Evolutionary conservation across 2,329 filamentous ascomycete species (phyloP).

Genomic region (Coleophoma cylindrospora): DNA sequence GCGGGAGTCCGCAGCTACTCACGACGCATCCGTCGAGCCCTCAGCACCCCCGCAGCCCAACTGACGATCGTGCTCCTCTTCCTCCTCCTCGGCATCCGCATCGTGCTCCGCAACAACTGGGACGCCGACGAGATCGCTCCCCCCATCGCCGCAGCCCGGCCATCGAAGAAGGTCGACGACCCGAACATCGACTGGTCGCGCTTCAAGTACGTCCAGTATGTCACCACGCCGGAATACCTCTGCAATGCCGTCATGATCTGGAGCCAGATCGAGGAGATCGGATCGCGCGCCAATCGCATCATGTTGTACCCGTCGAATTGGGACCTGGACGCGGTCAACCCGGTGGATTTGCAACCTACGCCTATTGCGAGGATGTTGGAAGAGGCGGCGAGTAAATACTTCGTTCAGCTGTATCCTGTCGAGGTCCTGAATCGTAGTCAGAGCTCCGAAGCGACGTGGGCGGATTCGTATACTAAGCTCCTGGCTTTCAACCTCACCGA

Average conservation of each 20-base stretch:
- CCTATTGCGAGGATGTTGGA: conserved; percentile 18
- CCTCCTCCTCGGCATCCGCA: conserved; percentile 12
- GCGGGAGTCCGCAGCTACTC: too few species aligned
- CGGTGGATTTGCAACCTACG: conserved; percentile 9
- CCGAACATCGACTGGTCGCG: conserved; percentile 17
- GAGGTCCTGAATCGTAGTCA: conserved; percentile 14
- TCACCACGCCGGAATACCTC: conserved; percentile 18
- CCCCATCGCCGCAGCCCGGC: conserved; percentile 4
- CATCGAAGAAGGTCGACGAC: conserved; percentile 13
- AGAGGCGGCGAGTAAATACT: conserved; percentile 16
- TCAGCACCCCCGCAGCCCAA: neutral
- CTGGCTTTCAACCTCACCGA: conserved; percentile 24
- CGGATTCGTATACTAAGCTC: conserved; percentile 20
- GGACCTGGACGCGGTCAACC: conserved; percentile 10
- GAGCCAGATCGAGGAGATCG: conserved; percentile 21
- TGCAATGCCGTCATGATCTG: conserved; percentile 24
- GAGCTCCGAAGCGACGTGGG: conserved; percentile 14
- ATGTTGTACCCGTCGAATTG: conserved; percentile 22
- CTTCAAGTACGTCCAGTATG: conserved; percentile 22
- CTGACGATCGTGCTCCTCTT: conserved; percentile 9
- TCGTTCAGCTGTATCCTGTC: conserved; percentile 17
- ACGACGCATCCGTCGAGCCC: neutral
- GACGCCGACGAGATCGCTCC: conserved; percentile 7
- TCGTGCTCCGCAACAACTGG: conserved; percentile 18
- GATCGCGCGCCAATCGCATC: conserved; percentile 19